Conservation (phyloP, 495 filamentous ascomycete species). For the Talaromyces liani region DNA sequence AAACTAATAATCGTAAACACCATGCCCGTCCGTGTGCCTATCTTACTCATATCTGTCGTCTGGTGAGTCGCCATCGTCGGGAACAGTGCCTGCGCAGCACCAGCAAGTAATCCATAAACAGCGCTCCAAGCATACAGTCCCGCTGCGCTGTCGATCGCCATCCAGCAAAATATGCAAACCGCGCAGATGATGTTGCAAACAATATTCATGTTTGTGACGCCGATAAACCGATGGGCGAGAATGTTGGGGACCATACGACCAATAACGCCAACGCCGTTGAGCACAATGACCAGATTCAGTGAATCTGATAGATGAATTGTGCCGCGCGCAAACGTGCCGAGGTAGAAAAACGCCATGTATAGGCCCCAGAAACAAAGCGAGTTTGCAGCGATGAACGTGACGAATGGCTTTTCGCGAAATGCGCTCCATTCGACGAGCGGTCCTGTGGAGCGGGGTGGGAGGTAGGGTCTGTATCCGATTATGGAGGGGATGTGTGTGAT, state of each 20-base stretch:
- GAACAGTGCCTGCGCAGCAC: slow-evolving; percentile 55
- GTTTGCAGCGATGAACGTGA: slow-evolving; percentile 52
- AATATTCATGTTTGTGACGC: slow-evolving; percentile 46
- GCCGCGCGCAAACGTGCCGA: slow-evolving; percentile 49
- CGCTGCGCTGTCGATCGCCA: slow-evolving; percentile 33
- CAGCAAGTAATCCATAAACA: slow-evolving; percentile 48
- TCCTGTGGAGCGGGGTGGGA: slow-evolving; percentile 50
- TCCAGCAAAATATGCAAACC: slow-evolving; percentile 49
- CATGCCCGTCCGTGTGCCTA: slow-evolving; percentile 66
- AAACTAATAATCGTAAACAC: slow-evolving; percentile 57
- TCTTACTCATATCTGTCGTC: slow-evolving; percentile 48
- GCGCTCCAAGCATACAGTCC: slow-evolving; percentile 51
- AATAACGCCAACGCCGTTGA: slow-evolving; percentile 54
- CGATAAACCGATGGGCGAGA: slow-evolving; percentile 47
- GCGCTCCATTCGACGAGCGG: slow-evolving; percentile 50
- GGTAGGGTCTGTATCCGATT: slow-evolving; percentile 40
- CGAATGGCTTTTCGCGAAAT: slow-evolving; percentile 52
- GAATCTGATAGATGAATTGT: slow-evolving; percentile 37
- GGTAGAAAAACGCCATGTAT: slow-evolving; percentile 66
- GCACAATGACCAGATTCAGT: slow-evolving; percentile 53
- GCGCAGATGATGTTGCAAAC: slow-evolving; percentile 34
- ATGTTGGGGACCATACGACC: slow-evolving; percentile 52
- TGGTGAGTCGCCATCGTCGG: slow-evolving; percentile 47
- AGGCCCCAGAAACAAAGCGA: slow-evolving; percentile 49
- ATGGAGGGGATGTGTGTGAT: slow-evolving; percentile 32